phyloP scores from a whole-genome alignment of 2,329 filamentous ascomycete genomes.

The Aspergillus latus region DNA sequence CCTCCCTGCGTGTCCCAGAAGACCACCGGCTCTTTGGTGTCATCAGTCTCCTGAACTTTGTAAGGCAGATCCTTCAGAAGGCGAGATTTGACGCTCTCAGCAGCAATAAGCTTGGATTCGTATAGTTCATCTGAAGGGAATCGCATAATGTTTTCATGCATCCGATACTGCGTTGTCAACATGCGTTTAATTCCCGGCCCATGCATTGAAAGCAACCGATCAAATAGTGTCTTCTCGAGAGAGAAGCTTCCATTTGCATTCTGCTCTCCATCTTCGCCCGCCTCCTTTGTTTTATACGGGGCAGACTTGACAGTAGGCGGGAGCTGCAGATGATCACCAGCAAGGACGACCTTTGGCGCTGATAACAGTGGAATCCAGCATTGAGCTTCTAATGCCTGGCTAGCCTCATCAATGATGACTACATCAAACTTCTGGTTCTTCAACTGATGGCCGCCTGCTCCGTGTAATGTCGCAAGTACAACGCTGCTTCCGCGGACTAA shows the following conservation, averaged over 20 bases:
- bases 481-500: constrained; percentile 78
- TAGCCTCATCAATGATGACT: constrained; percentile 93
- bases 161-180: constrained; percentile 95
- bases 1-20: constrained; percentile 97
- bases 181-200: constrained; percentile 84
- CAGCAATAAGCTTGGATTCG: constrained; percentile 75
- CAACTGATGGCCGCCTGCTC: constrained; percentile 81
- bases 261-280: constrained; percentile 43
- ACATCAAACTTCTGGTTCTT: constrained; percentile 82
- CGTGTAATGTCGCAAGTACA: constrained; percentile 88
- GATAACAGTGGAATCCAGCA: constrained; percentile 90
- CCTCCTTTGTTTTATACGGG: constrained; percentile 47
- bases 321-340: constrained; percentile 90
- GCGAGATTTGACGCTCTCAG: constrained; percentile 71
- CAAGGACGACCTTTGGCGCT: constrained; percentile 80
- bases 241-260: constrained; percentile 54
- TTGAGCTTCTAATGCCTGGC: constrained; percentile 91
- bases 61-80: constrained; percentile 77
- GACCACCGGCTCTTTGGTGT: constrained; percentile 82
- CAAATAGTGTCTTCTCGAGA: constrained; percentile 87
- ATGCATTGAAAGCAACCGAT: constrained; percentile 78
- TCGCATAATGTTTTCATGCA: constrained; percentile 94
- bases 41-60: constrained; percentile 74
- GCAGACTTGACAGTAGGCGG: constrained; percentile 90
- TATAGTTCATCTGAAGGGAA: constrained; percentile 92